These are phyloP conservation scores for Eutypa lata DNA, from an alignment of 2,329 filamentous ascomycete genomes.

Conservation along the genomic window DNA sequence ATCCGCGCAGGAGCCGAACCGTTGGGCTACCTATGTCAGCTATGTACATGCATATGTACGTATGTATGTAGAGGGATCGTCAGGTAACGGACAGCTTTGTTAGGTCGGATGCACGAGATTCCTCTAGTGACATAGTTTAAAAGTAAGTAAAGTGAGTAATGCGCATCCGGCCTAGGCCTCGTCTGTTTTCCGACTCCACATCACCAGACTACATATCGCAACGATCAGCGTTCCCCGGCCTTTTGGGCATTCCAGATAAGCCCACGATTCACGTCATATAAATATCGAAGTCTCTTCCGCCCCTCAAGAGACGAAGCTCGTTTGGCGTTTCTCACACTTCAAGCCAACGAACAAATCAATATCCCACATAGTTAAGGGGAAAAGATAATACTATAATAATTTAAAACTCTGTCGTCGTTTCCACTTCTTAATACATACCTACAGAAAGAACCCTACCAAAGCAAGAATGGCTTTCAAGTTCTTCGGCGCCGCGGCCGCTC, in stretches of 20 bases:
- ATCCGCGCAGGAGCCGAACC: background rate
- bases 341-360: too few species aligned
- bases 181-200: background rate
- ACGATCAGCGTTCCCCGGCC: background rate
- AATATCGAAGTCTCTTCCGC: background rate
- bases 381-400: too few species aligned
- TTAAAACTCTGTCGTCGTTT: too few species aligned
- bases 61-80: too few species aligned
- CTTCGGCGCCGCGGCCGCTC: constrained; percentile 3
- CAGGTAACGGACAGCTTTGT: background rate
- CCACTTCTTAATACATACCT: too few species aligned
- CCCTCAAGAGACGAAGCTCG: too few species aligned
- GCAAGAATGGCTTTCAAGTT: background rate
- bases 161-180: too few species aligned
- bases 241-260: too few species aligned
- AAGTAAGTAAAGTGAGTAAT: too few species aligned
- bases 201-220: background rate
- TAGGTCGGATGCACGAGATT: background rate
- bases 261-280: background rate
- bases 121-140: background rate
- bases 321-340: too few species aligned
- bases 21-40: background rate
- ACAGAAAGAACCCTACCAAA: background rate
- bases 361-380: too few species aligned
- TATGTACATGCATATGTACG: too few species aligned